Percentiles rank a stretch among this genome's conserved stretches.
phyloP scores from a whole-genome alignment of 164 flowering plant genomes.

The Vitis vinifera region DNA sequence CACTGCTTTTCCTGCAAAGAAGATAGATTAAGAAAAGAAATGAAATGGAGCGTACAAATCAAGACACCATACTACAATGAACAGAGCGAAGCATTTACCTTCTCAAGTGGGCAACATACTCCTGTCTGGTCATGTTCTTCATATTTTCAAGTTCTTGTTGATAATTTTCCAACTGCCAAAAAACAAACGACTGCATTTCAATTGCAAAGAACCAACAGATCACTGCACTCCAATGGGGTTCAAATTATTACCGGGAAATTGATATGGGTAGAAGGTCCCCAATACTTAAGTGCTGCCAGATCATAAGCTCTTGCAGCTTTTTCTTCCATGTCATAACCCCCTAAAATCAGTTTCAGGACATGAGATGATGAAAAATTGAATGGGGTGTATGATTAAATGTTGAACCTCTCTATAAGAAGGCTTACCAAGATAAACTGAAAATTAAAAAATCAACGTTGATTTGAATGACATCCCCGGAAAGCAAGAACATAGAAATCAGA shows the following conservation, averaged over 20 bases:
- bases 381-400: neutral
- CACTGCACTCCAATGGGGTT: neutral
- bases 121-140: conserved; percentile 70
- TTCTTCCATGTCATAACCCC: conserved; percentile 77
- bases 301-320: conserved; percentile 82
- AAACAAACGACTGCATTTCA: neutral
- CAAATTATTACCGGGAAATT: conserved; percentile 52
- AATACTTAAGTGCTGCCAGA: conserved; percentile 70
- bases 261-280: conserved; percentile 72
- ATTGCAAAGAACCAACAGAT: neutral
- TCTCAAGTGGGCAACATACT: conserved; percentile 65
- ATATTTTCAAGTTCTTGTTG: conserved; percentile 60
- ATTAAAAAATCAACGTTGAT: conserved; percentile 11
- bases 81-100: conserved; percentile 27
- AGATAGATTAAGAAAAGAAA: neutral
- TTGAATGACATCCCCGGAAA: conserved; percentile 17
- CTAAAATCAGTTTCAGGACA: conserved; percentile 28
- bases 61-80: neutral
- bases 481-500: conserved; percentile 15
- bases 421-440: conserved; percentile 69
- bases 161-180: conserved; percentile 53
- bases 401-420: neutral
- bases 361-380: conserved; percentile 7
- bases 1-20: conserved; percentile 62
- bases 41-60: neutral